Evolutionary conservation across 2,329 filamentous ascomycete genomes (phyloP).

Genomic region (Balansia obtecta): DNA sequence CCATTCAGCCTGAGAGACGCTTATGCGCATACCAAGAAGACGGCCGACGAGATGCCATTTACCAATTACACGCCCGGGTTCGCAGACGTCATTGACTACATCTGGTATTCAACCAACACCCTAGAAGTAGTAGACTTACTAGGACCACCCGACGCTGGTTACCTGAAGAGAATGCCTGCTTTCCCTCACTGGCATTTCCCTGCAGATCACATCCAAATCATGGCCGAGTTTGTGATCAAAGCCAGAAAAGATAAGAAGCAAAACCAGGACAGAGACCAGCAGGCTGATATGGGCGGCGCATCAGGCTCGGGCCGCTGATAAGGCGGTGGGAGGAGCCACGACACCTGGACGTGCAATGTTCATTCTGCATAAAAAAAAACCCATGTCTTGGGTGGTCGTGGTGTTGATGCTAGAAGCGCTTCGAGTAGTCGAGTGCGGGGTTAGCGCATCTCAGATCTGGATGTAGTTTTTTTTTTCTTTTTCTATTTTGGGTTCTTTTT

Average conservation of each 20-base stretch:
- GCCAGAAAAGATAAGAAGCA: conserved; percentile 70
- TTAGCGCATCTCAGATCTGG: conserved; percentile 18
- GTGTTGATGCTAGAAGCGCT: conserved; percentile 5
- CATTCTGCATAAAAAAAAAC: background rate
- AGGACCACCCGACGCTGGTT: conserved; percentile 74
- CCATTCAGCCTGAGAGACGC: conserved; percentile 88
- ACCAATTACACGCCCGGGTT: conserved; percentile 98
- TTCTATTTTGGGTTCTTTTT: conserved; percentile 24
- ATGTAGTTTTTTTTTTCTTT: conserved; percentile 21
- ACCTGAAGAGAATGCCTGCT: conserved; percentile 75
- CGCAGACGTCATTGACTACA: conserved; percentile 85
- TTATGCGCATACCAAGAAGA: conserved; percentile 70
- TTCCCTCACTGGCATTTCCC: conserved; percentile 95
- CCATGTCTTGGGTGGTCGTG: background rate
- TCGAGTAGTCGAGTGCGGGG: background rate
- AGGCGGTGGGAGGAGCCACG: conserved; percentile 4
- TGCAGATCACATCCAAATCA: conserved; percentile 80
- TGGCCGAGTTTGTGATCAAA: conserved; percentile 84
- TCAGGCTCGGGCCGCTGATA: conserved; percentile 18
- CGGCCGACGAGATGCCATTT: conserved; percentile 75
- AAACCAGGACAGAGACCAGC: conserved; percentile 44
- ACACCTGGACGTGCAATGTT: background rate
- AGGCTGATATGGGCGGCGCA: conserved; percentile 40
- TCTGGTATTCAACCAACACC: conserved; percentile 92
- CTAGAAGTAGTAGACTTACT: conserved; percentile 74